phyloP scores from a whole-genome alignment of 345 rosid species.

The Eutrema japonicum region DNA sequence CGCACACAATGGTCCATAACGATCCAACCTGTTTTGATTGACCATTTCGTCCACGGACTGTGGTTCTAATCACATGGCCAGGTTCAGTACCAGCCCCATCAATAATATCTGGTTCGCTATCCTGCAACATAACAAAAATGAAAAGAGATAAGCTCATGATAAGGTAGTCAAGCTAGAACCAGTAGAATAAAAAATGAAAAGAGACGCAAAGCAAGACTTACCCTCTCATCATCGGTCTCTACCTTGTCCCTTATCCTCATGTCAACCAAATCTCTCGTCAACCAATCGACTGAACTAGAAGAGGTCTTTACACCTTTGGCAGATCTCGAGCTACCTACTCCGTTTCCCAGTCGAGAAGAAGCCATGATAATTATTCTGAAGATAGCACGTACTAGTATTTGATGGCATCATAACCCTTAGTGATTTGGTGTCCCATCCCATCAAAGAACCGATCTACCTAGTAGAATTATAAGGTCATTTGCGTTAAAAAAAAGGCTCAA shows the following conservation, averaged over 20 bases:
- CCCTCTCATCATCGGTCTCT: slow-evolving; percentile 85
- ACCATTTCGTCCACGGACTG: slow-evolving; percentile 89
- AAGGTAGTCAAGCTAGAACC: slow-evolving; percentile 3
- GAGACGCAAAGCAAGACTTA: slow-evolving; percentile 47
- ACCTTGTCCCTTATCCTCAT: slow-evolving; percentile 86
- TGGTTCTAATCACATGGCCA: slow-evolving; percentile 87
- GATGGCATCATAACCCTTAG: slow-evolving; percentile 44
- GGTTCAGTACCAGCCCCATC: slow-evolving; percentile 95
- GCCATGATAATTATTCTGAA: slow-evolving; percentile 58
- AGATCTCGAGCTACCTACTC: slow-evolving; percentile 95
- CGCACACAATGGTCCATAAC: slow-evolving; percentile 49
- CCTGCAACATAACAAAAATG: slow-evolving; percentile 55
- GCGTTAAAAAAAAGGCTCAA: slow-evolving; percentile 22
- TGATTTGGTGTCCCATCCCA: slow-evolving; percentile 48
- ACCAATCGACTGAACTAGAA: slow-evolving; percentile 96
- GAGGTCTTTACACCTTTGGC: slow-evolving; percentile 81
- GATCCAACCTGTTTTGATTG: slow-evolving; percentile 83
- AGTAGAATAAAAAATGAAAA: slow-evolving; percentile 8
- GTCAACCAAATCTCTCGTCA: slow-evolving; percentile 92
- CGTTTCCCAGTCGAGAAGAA: slow-evolving; percentile 85
- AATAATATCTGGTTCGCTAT: slow-evolving; percentile 85
- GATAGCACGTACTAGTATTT: slow-evolving; percentile 47
- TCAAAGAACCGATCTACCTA: slow-evolving; percentile 56
- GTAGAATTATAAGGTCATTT: slow-evolving; percentile 41
- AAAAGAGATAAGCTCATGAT: neutral